Base-by-base conservation (phyloP, 805 yeast genomes). In the Maudiozyma barnettii region DNA sequence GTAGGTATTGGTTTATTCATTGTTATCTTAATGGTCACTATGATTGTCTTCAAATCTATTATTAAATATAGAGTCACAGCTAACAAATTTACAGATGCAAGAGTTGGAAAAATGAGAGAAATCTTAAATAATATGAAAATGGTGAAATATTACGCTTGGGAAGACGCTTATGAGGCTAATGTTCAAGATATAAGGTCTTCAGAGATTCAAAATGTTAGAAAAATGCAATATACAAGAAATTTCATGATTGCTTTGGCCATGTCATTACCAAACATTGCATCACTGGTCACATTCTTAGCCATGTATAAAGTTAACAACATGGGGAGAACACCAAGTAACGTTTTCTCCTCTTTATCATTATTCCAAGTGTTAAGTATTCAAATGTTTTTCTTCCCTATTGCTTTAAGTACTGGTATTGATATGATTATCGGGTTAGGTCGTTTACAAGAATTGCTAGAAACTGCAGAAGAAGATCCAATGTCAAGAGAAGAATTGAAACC, bases 71-170 rank as follows among this genome's bases (percentile, higher is more conserved):
- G 96, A 59, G 69, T 66, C 22, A 62, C 64, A 16, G 81, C 86
- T 9, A 79, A 78, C 47, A 67, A 66, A 2, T 76, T 68, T 56
- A 90, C 96, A 3, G 98, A 90, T 63, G 64, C 69, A 19, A 79
- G 98, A 58, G 87, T 90, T 21, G 74, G 79, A 42, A 72, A 78
- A 43, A 80, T 88, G 63, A 82, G 85, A 54, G 98, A 90, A 63
- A 77, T 88, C 23, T 70, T 90, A 53, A 79, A 76, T 58, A 79
- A 84, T 54, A 77, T 90, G 74, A 86, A 84, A 59, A 75, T 83
- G 69, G 85, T 90, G 63, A 90, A 90, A 68, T 84, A 76, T 62
- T 90, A 89, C 62, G 85, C 95, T 1, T 90, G 96, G 96, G 97
- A 90, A 66, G 72, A 72, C 29, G 89, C 96, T 1, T 90, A 87